phyloP scores from a whole-genome alignment of 2,329 filamentous ascomycete genomes.

The Teratosphaeria zuluensis region DNA sequence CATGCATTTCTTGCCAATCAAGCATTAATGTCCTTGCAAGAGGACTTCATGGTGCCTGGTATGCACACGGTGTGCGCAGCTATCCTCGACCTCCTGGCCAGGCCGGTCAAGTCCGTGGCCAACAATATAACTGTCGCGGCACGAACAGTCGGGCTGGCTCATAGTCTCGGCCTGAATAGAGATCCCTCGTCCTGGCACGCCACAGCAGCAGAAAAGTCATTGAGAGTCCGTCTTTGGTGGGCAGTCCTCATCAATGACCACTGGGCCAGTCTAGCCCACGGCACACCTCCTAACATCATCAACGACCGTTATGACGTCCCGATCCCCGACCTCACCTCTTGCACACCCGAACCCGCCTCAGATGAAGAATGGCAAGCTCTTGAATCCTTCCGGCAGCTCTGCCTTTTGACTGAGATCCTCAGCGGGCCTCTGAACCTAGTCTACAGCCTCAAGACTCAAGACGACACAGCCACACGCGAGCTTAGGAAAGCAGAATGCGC shows the following conservation, averaged over 20 bases:
- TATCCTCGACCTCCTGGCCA: conserved; percentile 31
- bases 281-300: conserved; percentile 44
- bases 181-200: conserved; percentile 46
- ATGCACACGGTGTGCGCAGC: conserved; percentile 31
- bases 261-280: conserved; percentile 48
- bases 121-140: conserved; percentile 46
- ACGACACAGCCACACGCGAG: conserved; percentile 16
- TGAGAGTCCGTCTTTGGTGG: conserved; percentile 48
- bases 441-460: conserved; percentile 26
- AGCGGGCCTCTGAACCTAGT: conserved; percentile 30
- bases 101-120: conserved; percentile 31
- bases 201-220: conserved; percentile 40
- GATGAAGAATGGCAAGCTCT: conserved; percentile 21
- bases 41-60: conserved; percentile 34
- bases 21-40: conserved; percentile 31
- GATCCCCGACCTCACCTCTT: conserved; percentile 38
- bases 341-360: conserved; percentile 17
- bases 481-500: conserved; percentile 25
- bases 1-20: conserved; percentile 33
- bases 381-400: conserved; percentile 45
- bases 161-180: conserved; percentile 47
- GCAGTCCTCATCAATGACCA: conserved; percentile 48
- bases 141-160: conserved; percentile 44
- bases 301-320: conserved; percentile 48
- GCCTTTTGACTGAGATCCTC: conserved; percentile 37